Base-by-base conservation (phyloP, 768 basidiomycete species). In the Daedaleopsis sinensis region DNA sequence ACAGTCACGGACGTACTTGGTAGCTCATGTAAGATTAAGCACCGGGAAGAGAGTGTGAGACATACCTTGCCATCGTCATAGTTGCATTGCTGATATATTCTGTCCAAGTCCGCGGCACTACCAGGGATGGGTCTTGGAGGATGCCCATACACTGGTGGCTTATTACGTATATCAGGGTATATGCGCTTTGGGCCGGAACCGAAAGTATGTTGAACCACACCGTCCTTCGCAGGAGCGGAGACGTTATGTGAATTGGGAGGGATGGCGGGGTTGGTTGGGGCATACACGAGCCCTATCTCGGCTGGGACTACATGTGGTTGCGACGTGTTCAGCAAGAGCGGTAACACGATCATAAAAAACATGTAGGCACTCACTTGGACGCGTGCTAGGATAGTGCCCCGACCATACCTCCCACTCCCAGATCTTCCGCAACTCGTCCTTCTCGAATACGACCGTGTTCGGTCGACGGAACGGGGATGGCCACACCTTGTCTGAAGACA, bases 351-450 rank as follows among this genome's bases (percentile, higher is more conserved):
- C 79, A 55, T 84, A 81, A 55, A 84, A 80, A 75, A 91, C 94
- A 7, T 93, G 95, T 78, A 91, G 92, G 76, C 18, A 42, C 96
- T 95, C 94, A 98, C 63, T 87, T 79, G 95, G 95, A 97, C 73
- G 98, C 91, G 58, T 88, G 82, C 69, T 90, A 7, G 96, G 96
- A 78, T 94, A 94, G 76, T 97, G 95, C 1, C 97, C 97, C 64
- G 93, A 91, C 23, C 85, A 77, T 58, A 98, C 84, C 76, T 99
- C 96, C 95, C 95, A 98, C 63, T 88, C 81, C 96, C 96, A 98
- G 9, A 64, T 59, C 58, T 53, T 59, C 50, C 58, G 89, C 47
- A 97, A 71, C 69, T 98, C 94, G 61, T 90, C 86, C 55, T 85
- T 79, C 60, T 79, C 79, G 68, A 84, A 94, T 37, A 94, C 84